These are phyloP conservation scores for Curvularia spicifera DNA, from an alignment of 2,329 filamentous ascomycete species.

Conservation along the genomic window DNA sequence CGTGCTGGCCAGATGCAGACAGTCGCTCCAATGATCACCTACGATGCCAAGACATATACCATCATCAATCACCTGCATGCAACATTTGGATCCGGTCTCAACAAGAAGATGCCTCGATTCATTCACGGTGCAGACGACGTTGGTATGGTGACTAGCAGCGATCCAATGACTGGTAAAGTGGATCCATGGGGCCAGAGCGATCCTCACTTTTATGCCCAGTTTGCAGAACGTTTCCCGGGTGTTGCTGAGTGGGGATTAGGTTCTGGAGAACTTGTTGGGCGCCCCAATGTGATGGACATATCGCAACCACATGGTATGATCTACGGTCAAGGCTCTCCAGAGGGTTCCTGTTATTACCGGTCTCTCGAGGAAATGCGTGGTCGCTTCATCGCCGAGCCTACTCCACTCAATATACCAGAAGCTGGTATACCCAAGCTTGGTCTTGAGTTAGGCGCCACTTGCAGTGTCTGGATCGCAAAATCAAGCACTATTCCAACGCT, in stretches of 20 bases:
- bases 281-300: slow-evolving; percentile 88
- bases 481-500: slow-evolving; percentile 71
- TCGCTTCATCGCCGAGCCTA: slow-evolving; percentile 71
- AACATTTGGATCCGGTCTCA: slow-evolving; percentile 69
- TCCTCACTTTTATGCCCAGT: slow-evolving; percentile 74
- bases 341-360: slow-evolving; percentile 80
- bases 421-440: slow-evolving; percentile 79
- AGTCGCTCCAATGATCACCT: slow-evolving; percentile 77
- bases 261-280: slow-evolving; percentile 74
- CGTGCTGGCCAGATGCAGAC: slow-evolving; percentile 66
- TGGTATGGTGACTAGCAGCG: slow-evolving; percentile 79
- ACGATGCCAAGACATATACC: slow-evolving; percentile 82
- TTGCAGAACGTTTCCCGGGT: slow-evolving; percentile 76
- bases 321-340: slow-evolving; percentile 84
- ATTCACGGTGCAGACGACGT: slow-evolving; percentile 84
- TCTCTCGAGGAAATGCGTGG: slow-evolving; percentile 76
- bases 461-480: slow-evolving; percentile 89
- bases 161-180: slow-evolving; percentile 76
- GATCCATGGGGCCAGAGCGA: slow-evolving; percentile 84
- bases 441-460: slow-evolving; percentile 72
- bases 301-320: slow-evolving; percentile 85
- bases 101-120: slow-evolving; percentile 76
- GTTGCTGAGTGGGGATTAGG: slow-evolving; percentile 79
- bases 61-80: slow-evolving; percentile 82
- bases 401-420: slow-evolving; percentile 66